Conservation (phyloP, 495 filamentous ascomycete species). For the Neurospora sp. region DNA sequence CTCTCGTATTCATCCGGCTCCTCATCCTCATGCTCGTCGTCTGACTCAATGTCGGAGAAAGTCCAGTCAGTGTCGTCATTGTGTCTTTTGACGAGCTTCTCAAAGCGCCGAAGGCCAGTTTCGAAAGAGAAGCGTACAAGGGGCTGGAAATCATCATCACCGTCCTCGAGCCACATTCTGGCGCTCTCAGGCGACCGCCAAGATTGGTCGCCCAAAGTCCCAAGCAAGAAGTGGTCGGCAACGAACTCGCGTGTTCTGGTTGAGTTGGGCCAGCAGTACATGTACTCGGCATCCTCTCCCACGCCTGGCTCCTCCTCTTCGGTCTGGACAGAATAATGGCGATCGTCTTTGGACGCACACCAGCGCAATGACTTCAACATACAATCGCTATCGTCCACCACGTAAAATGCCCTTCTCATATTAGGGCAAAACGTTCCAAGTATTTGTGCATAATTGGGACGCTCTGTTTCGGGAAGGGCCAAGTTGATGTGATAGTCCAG, state of each 20-base stretch:
- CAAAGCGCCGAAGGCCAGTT: conserved; percentile 1
- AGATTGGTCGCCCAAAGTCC: neutral
- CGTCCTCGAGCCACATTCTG: neutral
- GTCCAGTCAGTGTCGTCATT: neutral
- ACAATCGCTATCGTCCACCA: neutral
- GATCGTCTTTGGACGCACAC: conserved; percentile 15
- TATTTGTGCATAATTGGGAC: neutral
- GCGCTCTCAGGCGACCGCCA: no score
- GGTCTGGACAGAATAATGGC: conserved; percentile 7
- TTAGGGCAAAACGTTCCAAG: neutral
- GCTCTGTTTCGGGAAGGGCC: neutral
- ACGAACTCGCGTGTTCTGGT: neutral
- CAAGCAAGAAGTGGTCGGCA: neutral
- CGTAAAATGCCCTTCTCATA: conserved; percentile 12
- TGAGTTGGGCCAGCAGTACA: conserved; percentile 30
- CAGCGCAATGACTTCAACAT: conserved; percentile 10
- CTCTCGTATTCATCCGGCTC: conserved; percentile 21
- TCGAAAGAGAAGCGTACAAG: conserved; percentile 16
- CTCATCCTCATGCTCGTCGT: neutral
- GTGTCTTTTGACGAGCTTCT: neutral
- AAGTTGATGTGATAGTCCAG: no score
- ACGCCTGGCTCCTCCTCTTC: conserved; percentile 10
- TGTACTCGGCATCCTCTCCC: conserved; percentile 3
- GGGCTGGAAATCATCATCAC: neutral
- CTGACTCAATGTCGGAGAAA: neutral